phyloP scores from a whole-genome alignment of 1,284 basidiomycete genomes.

The Sporisorium iseilematis-ciliati region DNA sequence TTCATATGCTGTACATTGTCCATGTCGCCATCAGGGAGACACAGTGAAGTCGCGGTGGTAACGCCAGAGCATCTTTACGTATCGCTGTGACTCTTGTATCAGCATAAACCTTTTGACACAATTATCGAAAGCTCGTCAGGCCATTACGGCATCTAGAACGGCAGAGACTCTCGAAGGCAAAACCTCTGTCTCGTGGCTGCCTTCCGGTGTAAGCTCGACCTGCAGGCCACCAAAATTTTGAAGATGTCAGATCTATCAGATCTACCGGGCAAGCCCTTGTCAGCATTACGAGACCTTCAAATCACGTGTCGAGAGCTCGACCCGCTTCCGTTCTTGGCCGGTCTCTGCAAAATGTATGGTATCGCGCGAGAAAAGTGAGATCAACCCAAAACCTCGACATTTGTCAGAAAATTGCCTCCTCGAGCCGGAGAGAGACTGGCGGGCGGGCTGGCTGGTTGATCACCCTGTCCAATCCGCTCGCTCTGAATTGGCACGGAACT shows the following conservation, averaged over 20 bases:
- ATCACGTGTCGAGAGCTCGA: slow-evolving; percentile 9
- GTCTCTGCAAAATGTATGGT: neutral
- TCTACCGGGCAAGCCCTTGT: neutral
- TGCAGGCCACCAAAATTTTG: neutral
- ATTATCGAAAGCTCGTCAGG: too few species aligned
- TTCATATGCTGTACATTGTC: too few species aligned
- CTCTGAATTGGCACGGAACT: slow-evolving; percentile 14
- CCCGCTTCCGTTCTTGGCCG: slow-evolving; percentile 12
- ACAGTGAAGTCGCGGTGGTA: too few species aligned
- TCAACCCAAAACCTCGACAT: slow-evolving; percentile 19
- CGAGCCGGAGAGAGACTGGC: neutral
- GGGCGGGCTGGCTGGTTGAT: slow-evolving; percentile 13
- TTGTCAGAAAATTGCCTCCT: slow-evolving; percentile 22
- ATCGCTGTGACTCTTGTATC: too few species aligned
- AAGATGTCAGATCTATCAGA: neutral
- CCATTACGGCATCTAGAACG: neutral
- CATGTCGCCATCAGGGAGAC: too few species aligned
- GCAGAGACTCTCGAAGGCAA: neutral
- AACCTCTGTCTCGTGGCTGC: too few species aligned
- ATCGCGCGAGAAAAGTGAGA: slow-evolving; percentile 20
- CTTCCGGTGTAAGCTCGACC: too few species aligned
- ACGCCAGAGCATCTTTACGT: too few species aligned
- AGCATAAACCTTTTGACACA: too few species aligned
- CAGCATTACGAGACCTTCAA: neutral
- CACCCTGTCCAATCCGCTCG: slow-evolving; percentile 34